Evolutionary conservation across 148 eudicot genomes (phyloP).

Genomic region (Cornus controversa): DNA sequence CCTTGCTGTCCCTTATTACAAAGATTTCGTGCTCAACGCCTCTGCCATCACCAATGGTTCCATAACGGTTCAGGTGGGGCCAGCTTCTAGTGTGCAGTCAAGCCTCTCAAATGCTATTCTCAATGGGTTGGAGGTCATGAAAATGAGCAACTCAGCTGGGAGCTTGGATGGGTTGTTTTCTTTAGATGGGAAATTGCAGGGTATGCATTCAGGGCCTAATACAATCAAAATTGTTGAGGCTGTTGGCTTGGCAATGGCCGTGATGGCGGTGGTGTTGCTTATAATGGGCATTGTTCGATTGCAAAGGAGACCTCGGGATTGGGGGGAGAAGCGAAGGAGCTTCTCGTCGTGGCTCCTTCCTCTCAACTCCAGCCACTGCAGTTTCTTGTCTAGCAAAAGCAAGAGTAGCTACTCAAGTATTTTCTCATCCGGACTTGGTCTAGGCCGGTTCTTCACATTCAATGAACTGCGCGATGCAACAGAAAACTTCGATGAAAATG

Average conservation of each 20-base stretch:
- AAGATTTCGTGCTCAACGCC: constrained; percentile 52
- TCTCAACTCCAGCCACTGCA: constrained; percentile 37
- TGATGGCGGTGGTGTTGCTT: constrained; percentile 36
- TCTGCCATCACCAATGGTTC: constrained; percentile 39
- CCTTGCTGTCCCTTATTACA: constrained; percentile 54
- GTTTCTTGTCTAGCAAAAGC: constrained; percentile 40
- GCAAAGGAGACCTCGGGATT: constrained; percentile 48
- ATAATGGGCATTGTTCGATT: constrained; percentile 32
- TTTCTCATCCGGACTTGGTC: constrained; percentile 44
- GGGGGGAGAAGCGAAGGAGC: constrained; percentile 40
- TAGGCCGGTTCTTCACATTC: constrained; percentile 49
- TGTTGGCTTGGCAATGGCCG: constrained; percentile 38
- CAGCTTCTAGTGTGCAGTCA: constrained; percentile 14
- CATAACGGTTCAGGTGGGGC: constrained; percentile 55
- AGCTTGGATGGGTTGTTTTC: constrained; percentile 60
- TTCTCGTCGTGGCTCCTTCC: constrained; percentile 71
- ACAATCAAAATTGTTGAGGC: constrained; percentile 30
- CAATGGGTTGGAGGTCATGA: constrained; percentile 63
- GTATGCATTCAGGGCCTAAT: constrained; percentile 17
- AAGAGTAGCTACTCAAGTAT: constrained; percentile 37
- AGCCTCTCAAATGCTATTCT: constrained; percentile 51
- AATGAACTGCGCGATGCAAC: constrained; percentile 49
- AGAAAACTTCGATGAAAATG: constrained; percentile 46
- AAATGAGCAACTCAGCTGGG: constrained; percentile 60
- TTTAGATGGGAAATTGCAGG: constrained; percentile 37